These are phyloP conservation scores for Cicer cuneatum DNA, from an alignment of 306 rosid species.

Conservation along the genomic window DNA sequence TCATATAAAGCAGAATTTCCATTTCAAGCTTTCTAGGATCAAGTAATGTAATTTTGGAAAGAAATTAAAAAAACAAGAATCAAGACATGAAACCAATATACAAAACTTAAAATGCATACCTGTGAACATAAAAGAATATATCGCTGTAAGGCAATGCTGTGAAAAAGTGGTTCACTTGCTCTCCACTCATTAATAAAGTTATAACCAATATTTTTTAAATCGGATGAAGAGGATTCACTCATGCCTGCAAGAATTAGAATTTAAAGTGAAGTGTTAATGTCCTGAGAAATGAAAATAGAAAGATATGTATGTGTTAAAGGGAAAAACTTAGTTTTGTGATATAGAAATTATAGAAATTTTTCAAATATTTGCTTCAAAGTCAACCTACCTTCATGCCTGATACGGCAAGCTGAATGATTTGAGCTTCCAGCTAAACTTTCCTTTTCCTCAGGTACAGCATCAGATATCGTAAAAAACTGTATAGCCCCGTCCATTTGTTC, in stretches of 20 bases:
- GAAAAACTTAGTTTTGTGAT: slow-evolving; percentile 3
- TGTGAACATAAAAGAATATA: slow-evolving; percentile 86
- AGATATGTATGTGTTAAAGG: slow-evolving; percentile 2
- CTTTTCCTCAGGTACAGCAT: slow-evolving; percentile 32
- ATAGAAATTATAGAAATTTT: not conserved
- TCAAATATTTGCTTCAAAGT: slow-evolving; percentile 9
- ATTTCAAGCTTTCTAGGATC: slow-evolving; percentile 23
- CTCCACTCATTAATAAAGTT: slow-evolving; percentile 59
- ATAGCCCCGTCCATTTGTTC: slow-evolving; percentile 51
- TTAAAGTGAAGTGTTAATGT: slow-evolving; percentile 29
- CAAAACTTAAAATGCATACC: slow-evolving; percentile 53
- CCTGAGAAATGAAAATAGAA: slow-evolving; percentile 25
- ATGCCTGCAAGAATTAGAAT: slow-evolving; percentile 50
- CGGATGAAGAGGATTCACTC: slow-evolving; percentile 41
- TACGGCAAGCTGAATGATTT: slow-evolving; percentile 39
- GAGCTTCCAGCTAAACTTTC: slow-evolving; percentile 50
- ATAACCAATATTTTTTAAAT: slow-evolving; percentile 66
- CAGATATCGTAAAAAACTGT: slow-evolving; percentile 42
- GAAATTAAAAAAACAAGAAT: not conserved
- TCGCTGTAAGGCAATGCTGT: slow-evolving; percentile 83
- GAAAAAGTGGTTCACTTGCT: slow-evolving; percentile 63
- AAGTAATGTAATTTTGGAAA: slow-evolving; percentile 6
- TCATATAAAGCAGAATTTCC: slow-evolving; percentile 31
- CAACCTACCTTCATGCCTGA: slow-evolving; percentile 49
- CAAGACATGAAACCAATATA: slow-evolving; percentile 16